Evolutionary conservation across 768 basidiomycete species (phyloP).

Genomic region (Phylloporus scabripes): DNA sequence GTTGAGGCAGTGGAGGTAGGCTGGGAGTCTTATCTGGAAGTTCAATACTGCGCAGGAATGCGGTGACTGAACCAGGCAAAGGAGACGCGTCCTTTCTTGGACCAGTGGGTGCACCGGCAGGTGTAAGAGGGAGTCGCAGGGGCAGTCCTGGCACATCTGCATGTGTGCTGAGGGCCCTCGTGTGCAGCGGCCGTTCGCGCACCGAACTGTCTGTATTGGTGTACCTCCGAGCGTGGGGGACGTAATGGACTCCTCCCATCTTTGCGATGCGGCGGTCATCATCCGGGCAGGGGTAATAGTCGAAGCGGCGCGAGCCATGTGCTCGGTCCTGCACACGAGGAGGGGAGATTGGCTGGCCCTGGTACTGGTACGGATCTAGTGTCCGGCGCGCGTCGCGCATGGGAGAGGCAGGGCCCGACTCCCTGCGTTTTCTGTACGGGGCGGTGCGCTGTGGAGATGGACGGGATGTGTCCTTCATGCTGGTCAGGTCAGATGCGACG

Average conservation of each 20-base stretch:
- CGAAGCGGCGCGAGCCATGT: conserved; percentile 1
- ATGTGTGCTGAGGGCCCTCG: conserved; percentile 5
- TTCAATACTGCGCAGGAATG: conserved; percentile 22
- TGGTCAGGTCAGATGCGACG: conserved; percentile 10
- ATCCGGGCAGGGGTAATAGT: conserved; percentile 3
- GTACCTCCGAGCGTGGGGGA: conserved; percentile 3
- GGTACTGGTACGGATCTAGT: conserved; percentile 9
- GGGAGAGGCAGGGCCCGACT: conserved; percentile 4
- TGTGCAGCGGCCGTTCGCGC: conserved; percentile 4
- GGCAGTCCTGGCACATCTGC: conserved; percentile 10
- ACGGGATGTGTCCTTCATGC: conserved; percentile 25
- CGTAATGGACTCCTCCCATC: conserved; percentile 6
- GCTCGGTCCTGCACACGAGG: conserved; percentile 7
- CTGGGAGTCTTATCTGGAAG: conserved; percentile 16
- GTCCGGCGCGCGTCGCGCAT: conserved; percentile 9
- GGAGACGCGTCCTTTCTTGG: conserved; percentile 9
- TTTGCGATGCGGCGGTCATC: conserved; percentile 1
- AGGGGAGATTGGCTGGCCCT: not conserved
- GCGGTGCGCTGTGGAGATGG: conserved; percentile 6
- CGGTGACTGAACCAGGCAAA: conserved; percentile 14
- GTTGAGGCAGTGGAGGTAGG: conserved; percentile 10
- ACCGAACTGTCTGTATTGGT: conserved; percentile 3
- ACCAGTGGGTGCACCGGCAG: not conserved
- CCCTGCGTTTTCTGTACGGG: conserved; percentile 19
- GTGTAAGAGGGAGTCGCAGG: conserved; percentile 14